Percentiles rank a stretch among this genome's conserved stretches.
These are phyloP conservation scores for Biscogniauxia marginata DNA, from an alignment of 2,329 filamentous ascomycete genomes.

Conservation along the genomic window DNA sequence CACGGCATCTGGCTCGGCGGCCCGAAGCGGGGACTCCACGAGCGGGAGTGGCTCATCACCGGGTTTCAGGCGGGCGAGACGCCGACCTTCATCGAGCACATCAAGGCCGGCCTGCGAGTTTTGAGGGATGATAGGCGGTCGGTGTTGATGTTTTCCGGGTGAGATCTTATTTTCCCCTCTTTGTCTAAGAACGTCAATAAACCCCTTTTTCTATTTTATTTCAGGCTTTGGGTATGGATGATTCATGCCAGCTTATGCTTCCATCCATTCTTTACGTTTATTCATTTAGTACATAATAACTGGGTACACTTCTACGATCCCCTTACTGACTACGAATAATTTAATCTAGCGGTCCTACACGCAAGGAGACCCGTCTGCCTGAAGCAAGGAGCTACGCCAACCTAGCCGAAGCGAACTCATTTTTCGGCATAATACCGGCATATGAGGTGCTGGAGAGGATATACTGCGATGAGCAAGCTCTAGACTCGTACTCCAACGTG, in stretches of 20 bases:
- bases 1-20: conserved; percentile 75
- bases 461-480: conserved; percentile 66
- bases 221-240: no score
- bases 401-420: conserved; percentile 46
- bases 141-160: conserved; percentile 73
- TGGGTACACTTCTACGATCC: not conserved
- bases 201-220: conserved; percentile 2
- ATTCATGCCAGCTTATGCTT: no score
- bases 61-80: conserved; percentile 77
- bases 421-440: conserved; percentile 41
- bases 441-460: conserved; percentile 37
- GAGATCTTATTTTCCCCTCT: conserved; percentile 21
- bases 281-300: not conserved
- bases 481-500: conserved; percentile 85
- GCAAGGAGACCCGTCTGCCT: conserved; percentile 51
- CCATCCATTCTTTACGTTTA: no score
- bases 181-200: no score
- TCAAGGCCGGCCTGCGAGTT: conserved; percentile 59
- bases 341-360: conserved; percentile 58
- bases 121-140: conserved; percentile 47
- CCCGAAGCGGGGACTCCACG: conserved; percentile 47
- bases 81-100: conserved; percentile 75
- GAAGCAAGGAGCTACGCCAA: conserved; percentile 65
- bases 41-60: conserved; percentile 70
- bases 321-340: not conserved